These are phyloP conservation scores for Falciphora oryzae DNA, from an alignment of 2,329 filamentous ascomycete species.

Conservation along the genomic window DNA sequence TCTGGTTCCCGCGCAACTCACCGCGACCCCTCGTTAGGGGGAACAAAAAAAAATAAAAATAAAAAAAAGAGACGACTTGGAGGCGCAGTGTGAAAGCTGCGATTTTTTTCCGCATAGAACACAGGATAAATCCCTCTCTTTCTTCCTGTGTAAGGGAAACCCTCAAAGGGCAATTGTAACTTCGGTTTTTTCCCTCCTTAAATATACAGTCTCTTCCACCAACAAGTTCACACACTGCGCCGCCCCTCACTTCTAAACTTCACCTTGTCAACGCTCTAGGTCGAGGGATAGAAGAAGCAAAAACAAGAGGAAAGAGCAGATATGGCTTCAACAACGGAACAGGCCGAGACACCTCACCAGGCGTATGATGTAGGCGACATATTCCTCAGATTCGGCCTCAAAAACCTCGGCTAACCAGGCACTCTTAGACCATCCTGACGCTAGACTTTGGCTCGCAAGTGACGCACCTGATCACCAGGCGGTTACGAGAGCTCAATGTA, in stretches of 20 bases:
- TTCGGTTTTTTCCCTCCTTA: neutral
- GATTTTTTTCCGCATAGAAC: neutral
- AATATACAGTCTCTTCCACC: neutral
- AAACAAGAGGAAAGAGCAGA: neutral
- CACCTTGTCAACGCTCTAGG: neutral
- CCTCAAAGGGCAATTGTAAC: neutral
- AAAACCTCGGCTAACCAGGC: neutral
- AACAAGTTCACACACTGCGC: neutral
- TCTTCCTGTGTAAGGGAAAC: neutral
- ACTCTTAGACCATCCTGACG: conserved; percentile 58
- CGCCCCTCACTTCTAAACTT: neutral
- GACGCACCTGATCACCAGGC: conserved; percentile 68
- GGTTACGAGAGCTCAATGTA: conserved; percentile 71
- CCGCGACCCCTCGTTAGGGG: neutral
- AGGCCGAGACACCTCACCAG: conserved; percentile 11
- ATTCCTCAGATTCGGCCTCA: neutral
- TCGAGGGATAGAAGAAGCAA: neutral
- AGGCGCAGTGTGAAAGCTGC: neutral
- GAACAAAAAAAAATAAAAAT: neutral
- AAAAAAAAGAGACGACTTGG: neutral
- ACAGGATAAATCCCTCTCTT: neutral
- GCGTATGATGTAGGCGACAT: conserved; percentile 8
- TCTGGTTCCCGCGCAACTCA: neutral
- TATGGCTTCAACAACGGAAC: conserved; percentile 8
- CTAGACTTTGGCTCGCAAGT: conserved; percentile 69